Percentiles rank a stretch among this genome's conserved stretches.
phyloP scores from a whole-genome alignment of 2,329 filamentous ascomycete species.

The Epicoccum nigrum region DNA sequence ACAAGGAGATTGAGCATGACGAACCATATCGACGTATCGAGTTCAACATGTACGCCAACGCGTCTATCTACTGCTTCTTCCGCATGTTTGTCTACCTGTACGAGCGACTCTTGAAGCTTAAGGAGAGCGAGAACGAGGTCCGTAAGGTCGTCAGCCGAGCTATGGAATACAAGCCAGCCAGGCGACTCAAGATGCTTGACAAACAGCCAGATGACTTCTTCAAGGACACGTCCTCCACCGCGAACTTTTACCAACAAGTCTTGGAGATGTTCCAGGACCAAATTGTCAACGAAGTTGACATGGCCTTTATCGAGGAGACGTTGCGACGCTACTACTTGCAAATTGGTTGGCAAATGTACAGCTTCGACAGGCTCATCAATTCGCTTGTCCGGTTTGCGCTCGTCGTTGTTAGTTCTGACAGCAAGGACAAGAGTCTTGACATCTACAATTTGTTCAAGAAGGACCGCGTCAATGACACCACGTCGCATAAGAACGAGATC shows the following conservation, averaged over 20 bases:
- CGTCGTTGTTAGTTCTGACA: conserved; percentile 82
- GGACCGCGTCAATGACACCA: conserved; percentile 81
- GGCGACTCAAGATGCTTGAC: conserved; percentile 81
- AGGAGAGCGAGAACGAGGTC: conserved; percentile 76
- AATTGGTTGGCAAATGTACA: conserved; percentile 92
- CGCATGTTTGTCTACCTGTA: conserved; percentile 92
- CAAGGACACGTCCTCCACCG: conserved; percentile 63
- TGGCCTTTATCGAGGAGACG: conserved; percentile 84
- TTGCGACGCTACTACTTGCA: conserved; percentile 90
- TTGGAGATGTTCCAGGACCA: conserved; percentile 86
- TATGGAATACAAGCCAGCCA: conserved; percentile 77
- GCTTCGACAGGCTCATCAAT: conserved; percentile 85
- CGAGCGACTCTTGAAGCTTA: conserved; percentile 80
- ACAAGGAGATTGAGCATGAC: conserved; percentile 71
- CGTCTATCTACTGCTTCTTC: conserved; percentile 93
- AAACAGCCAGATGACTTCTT: conserved; percentile 80
- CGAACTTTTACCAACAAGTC: conserved; percentile 84
- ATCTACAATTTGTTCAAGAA: conserved; percentile 86
- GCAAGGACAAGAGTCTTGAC: conserved; percentile 91
- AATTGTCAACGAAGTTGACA: conserved; percentile 80
- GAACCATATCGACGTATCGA: conserved; percentile 79
- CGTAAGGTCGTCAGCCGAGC: conserved; percentile 75
- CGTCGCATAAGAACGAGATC: conserved; percentile 88
- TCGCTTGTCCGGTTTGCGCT: conserved; percentile 81
- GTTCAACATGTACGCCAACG: conserved; percentile 91